A percentile compares a stretch with the other conserved stretches of the same genome.
Conservation (phyloP, 306 rosid genomes). For the Arachis hypogaea region DNA sequence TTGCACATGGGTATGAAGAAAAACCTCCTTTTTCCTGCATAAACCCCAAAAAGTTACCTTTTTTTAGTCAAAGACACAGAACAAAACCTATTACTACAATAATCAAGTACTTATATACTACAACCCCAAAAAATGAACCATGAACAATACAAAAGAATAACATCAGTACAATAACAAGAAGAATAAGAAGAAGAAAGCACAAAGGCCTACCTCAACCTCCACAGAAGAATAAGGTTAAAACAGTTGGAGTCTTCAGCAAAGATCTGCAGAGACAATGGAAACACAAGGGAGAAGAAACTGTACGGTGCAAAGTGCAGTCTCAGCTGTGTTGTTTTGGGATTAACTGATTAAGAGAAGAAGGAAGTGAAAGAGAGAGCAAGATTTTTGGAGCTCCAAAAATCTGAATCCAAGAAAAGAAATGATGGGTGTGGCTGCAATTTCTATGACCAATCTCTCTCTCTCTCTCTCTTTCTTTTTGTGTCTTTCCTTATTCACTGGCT, state of each 20-base stretch:
- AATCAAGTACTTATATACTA: neutral
- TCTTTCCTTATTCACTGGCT: slow-evolving; percentile 1
- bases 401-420: neutral
- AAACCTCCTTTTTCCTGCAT: slow-evolving; percentile 37
- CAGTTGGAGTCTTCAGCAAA: slow-evolving; percentile 28
- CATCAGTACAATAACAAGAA: slow-evolving; percentile 11
- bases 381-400: slow-evolving; percentile 19
- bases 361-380: neutral
- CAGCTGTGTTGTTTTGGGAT: slow-evolving; percentile 6
- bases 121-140: slow-evolving; percentile 34
- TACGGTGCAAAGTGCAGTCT: slow-evolving; percentile 3
- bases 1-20: slow-evolving; percentile 24
- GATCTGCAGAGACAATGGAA: slow-evolving; percentile 31
- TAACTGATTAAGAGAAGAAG: neutral
- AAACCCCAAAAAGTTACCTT: slow-evolving; percentile 28
- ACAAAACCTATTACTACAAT: slow-evolving; percentile 26
- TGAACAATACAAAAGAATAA: neutral
- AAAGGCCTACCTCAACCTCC: slow-evolving; percentile 14
- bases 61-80: neutral
- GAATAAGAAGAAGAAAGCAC: neutral
- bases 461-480: too few relatives aligned
- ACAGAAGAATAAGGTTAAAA: neutral
- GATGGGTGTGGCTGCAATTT: slow-evolving; percentile 43
- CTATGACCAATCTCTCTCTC: slow-evolving; percentile 43
- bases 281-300: slow-evolving; percentile 7